These are phyloP conservation scores for Chlorella variabilis DNA, from an alignment of 163 green algal genomes.

Conservation along the genomic window DNA sequence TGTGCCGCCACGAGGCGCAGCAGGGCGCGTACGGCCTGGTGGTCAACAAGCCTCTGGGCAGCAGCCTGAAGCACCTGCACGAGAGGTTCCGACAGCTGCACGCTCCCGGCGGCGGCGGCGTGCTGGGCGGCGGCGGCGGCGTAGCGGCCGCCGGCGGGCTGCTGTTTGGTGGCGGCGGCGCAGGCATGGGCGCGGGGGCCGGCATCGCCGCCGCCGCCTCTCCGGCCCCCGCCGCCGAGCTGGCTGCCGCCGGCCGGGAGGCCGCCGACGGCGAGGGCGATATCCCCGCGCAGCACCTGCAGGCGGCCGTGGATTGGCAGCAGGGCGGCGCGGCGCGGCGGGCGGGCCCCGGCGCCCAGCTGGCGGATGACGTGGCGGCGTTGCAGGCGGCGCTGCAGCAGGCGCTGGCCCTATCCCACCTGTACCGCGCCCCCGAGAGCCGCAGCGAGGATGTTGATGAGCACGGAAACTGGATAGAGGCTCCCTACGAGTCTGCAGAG, in stretches of 20 bases:
- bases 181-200: not conserved
- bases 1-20: slow-evolving; percentile 17
- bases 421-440: not conserved
- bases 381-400: not conserved
- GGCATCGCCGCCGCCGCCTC: not conserved
- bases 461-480: not conserved
- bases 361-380: not conserved
- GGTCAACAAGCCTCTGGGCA: slow-evolving; percentile 32
- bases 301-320: slow-evolving; percentile 12
- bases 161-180: not conserved
- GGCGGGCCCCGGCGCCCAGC: not conserved
- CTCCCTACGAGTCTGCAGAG: not conserved
- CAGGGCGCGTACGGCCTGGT: not conserved
- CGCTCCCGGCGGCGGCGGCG: not conserved
- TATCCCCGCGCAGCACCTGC: slow-evolving; percentile 9
- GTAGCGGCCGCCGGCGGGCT: not conserved
- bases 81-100: slow-evolving; percentile 14
- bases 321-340: not conserved
- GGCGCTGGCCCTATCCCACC: not conserved
- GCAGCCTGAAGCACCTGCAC: slow-evolving; percentile 13
- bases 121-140: not conserved
- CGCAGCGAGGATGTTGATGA: not conserved
- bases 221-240: not conserved
- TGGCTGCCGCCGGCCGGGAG: not conserved
- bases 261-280: not conserved